Base-by-base conservation (phyloP, 768 basidiomycete species). In the Pleurotus giganteus region DNA sequence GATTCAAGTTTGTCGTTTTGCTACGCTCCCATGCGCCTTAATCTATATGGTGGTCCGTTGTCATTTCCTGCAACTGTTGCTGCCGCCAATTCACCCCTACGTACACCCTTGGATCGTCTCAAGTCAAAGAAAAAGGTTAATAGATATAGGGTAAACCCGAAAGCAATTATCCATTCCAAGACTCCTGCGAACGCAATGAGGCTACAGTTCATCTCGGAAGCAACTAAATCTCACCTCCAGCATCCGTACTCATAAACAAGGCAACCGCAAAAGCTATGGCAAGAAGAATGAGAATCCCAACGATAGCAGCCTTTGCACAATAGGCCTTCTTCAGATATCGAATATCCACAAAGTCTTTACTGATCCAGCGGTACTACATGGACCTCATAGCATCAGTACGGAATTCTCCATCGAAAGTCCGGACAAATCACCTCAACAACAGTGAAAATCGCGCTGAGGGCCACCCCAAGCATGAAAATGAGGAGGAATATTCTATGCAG, bases 101-200 rank as follows among this genome's bases (percentile, higher is more conserved):
- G 69, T 2, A 78, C 67, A 47, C 81, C 82, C 60, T 80, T 83
- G 3, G 82, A 76, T 65, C 79, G 74, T 46, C 82, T 73, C n/a
- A 89, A 75, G 66, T 92, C 90, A 65, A 79, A 87, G 58, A 67
- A 82, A 70, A 88, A 91, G 0, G 88, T 86, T 55, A 89, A 71
- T 36, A 90, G 70, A 66, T 88, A 91, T 59, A 88, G 77, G 4
- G 85, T 85, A 66, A 84, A 90, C 6, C 86, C 82, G 52, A 91
- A 84, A 3, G 80, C 78, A 46, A 92, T 88, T 0, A 67, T 63
- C 89, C 89, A 92, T 66, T 92, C 90, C 5, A 91, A 61, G 53
- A 90, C 67, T n/a, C 77, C 87, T 83, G 54, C 4, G 47, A 26
- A n/a, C 12, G 23, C 1, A 17, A 36, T 19, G n/a, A 17, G 8